Percentiles rank a stretch among this genome's conserved stretches.
These are phyloP conservation scores for Zarea fungicola DNA, from an alignment of 2,329 filamentous ascomycete genomes.

Conservation along the genomic window DNA sequence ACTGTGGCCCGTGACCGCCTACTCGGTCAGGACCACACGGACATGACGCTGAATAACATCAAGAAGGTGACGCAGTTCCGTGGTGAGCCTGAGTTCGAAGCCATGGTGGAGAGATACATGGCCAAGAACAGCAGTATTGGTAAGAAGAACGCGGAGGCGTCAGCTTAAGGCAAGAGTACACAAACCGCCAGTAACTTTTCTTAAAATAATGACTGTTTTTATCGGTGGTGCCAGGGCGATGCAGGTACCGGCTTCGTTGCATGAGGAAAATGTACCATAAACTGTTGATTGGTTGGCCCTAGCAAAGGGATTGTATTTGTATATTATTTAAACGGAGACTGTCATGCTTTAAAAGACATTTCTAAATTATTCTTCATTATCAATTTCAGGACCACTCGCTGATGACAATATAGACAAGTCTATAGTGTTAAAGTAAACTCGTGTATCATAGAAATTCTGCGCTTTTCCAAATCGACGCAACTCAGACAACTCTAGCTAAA, in stretches of 20 bases:
- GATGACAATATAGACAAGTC: not conserved
- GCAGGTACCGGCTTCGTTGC: no score
- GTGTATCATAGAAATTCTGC: not conserved
- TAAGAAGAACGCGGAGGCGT: not conserved
- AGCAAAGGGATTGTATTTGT: conserved; percentile 4
- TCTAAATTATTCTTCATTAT: not conserved
- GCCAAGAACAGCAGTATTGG: not conserved
- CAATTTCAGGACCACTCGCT: not conserved
- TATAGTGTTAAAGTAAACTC: not conserved
- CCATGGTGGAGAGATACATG: conserved; percentile 17
- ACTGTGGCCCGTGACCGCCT: conserved; percentile 63
- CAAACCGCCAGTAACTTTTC: no score
- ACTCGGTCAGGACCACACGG: conserved; percentile 54
- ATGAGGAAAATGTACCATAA: conserved; percentile 3
- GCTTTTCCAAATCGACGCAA: no score
- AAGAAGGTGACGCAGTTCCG: conserved; percentile 78
- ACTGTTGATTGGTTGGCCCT: not conserved
- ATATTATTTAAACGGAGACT: conserved; percentile 1
- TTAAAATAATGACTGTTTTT: no score
- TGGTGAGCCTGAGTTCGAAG: conserved; percentile 64
- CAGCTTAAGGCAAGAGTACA: no score
- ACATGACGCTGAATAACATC: conserved; percentile 73
- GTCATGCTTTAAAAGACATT: not conserved
- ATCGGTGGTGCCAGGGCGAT: no score
- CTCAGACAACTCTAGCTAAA: no score